phyloP scores from a whole-genome alignment of 345 rosid genomes.

The Ricinus communis region DNA sequence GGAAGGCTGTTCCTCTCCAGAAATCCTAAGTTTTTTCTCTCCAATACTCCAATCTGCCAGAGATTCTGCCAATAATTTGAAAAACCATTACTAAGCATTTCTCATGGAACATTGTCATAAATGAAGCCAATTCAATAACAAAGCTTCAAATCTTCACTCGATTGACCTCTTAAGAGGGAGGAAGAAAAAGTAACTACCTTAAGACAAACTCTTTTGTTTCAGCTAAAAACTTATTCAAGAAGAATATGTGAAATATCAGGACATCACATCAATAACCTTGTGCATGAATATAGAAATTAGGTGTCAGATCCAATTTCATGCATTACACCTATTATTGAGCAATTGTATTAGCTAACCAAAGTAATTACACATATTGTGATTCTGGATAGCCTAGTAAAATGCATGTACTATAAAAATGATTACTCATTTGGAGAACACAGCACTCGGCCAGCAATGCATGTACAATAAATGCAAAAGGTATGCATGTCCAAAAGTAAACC shows the following conservation, averaged over 20 bases:
- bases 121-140: not conserved
- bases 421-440: not conserved
- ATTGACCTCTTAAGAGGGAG: not conserved
- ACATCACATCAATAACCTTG: not conserved
- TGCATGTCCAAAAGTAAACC: no score
- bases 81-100: constrained; percentile 14
- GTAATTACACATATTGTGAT: not conserved
- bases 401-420: not conserved
- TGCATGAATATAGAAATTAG: not conserved
- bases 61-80: constrained; percentile 44
- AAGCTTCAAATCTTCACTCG: not conserved
- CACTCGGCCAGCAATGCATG: not conserved
- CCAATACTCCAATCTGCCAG: constrained; percentile 82
- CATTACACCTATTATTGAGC: not conserved
- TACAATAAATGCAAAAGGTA: constrained; percentile 1
- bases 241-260: not conserved
- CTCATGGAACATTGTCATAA: not conserved
- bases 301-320: not conserved
- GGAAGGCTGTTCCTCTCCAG: constrained; percentile 71
- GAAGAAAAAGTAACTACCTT: not conserved
- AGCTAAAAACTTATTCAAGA: not conserved
- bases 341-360: constrained; percentile 4
- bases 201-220: not conserved
- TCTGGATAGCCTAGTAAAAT: not conserved
- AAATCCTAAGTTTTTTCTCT: constrained; percentile 75